Base-by-base conservation (phyloP, 805 yeast genomes). In the Ogataea polymorpha region DNA sequence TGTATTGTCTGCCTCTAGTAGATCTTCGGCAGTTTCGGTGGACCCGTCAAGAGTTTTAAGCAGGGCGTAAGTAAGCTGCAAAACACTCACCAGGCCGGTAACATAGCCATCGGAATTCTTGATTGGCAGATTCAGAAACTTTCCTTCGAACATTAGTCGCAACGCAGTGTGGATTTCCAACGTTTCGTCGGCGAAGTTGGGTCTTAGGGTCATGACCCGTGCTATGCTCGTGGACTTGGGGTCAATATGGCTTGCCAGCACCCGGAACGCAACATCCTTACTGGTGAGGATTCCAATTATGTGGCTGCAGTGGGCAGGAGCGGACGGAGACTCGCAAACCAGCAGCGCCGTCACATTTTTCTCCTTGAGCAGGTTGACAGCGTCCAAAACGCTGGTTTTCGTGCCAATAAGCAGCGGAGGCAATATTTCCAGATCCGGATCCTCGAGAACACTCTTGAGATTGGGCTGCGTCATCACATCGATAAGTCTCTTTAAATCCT, bases 251-350 rank as follows among this genome's bases (percentile, higher is more conserved):
- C 55, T 53, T 1, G 72, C 66, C 15, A 71, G 43, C 0, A 70
- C 75, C 31, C 74, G 52, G 34, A 63, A 68, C 15, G 67, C 69
- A 14, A 71, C 60, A 51, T 71, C 77, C 47, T 71, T 71, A 32
- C 70, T 68, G 1, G 76, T 71, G 38, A 71, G 58, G 37, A 71
- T 71, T 0, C 76, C 77, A 44, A 71, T 68, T 1, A 70, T 62
- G 35, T 62, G 61, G 36, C 62, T 60, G 21, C 58, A 50, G 10
- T 55, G 42, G 0, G 58, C 56, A 1, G 47, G 16, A 6, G 31
- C 15, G 6, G 42, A 14, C n/a, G 39, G 28, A 4, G 48, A 36
- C 46, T 67, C 71, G 37, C 63, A 59, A 9, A 71, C 66, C 21
- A 71, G 47, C 1, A 68, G 58, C 1, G 77, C 74, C 1, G 75